Base-by-base conservation (phyloP, 2,329 filamentous ascomycete species). In the Epichloe amarillans region DNA sequence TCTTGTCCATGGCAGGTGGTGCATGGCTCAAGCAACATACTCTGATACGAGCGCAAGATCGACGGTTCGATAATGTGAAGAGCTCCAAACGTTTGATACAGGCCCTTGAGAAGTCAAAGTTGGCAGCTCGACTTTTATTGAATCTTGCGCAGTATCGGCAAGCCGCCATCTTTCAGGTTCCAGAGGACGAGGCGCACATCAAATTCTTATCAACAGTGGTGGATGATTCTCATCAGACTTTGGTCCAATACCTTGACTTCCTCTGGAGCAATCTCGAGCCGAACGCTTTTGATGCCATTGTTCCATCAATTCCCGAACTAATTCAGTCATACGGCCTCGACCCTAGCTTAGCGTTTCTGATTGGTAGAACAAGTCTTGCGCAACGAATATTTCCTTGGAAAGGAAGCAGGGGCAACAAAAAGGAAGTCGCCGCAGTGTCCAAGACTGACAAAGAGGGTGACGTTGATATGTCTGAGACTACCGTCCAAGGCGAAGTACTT, bases 111-210 rank as follows among this genome's bases (percentile, higher is more conserved):
- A 83, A 90, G 21, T 85, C 85, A 0, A 82, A 82, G 47, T 76
- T 97, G 47, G 87, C 86, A 23, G 84, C 86, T 1, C 84, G 88
- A 53, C 75, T 97, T 2, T 76, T 98, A n/a, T 79, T 97, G 58
- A 85, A 89, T 43, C 84, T 98, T 58, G 87, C 90, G 0, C 90
- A 96, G 62, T 89, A 95, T 65, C 82, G 88, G 45, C 84, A 94
- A 62, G 82, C 84, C n/a, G 93, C 88, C 54, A 80, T 93, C 23
- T 94, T 85, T 67, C 82, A 82, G 40, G 70, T 84, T 1, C 77
- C 84, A 6, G 81, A 88, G 37, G 73, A 76, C 23, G 80, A 85
- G 52, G 83, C 86, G 0, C 89, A 94, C 54, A 82, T 96, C 63
- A 98, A 98, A 65, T 83, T 90, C 42, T 71, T 97, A 12, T 86